Evolutionary conservation across 2,329 filamentous ascomycete species (phyloP).

Genomic region (Torrubiella hemipterigena): DNA sequence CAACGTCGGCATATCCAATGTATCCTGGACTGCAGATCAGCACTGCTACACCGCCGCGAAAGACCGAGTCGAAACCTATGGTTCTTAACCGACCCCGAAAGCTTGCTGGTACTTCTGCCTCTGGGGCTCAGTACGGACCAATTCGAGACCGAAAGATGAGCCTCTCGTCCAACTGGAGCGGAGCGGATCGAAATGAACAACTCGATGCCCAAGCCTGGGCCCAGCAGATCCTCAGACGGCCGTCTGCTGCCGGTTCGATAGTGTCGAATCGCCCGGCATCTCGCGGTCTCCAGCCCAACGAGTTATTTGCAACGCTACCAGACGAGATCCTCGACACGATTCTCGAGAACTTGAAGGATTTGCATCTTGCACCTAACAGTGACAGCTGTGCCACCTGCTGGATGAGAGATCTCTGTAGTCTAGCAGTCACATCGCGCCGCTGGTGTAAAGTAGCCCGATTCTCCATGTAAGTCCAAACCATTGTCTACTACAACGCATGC

Average conservation of each 20-base stretch:
- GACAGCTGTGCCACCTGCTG: conserved; percentile 51
- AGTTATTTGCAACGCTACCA: conserved; percentile 42
- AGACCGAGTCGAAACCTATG: conserved; percentile 9
- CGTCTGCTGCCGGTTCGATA: not conserved
- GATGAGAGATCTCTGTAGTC: conserved; percentile 46
- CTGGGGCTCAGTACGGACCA: too few relatives aligned
- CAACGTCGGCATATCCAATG: conserved; percentile 12
- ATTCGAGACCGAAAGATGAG: too few relatives aligned
- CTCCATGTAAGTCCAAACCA: conserved; percentile 31
- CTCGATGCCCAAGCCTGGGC: too few relatives aligned
- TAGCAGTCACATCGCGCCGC: conserved; percentile 38
- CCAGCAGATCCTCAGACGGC: too few relatives aligned
- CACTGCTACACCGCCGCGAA: conserved; percentile 8
- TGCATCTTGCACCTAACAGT: conserved; percentile 35
- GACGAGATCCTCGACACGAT: conserved; percentile 47
- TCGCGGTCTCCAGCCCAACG: conserved; percentile 26
- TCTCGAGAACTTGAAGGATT: conserved; percentile 37
- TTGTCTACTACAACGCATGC: not conserved
- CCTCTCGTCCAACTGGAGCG: too few relatives aligned
- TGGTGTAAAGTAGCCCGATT: conserved; percentile 37
- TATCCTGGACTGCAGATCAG: conserved; percentile 20
- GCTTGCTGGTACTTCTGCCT: conserved; percentile 17
- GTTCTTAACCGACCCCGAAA: conserved; percentile 24
- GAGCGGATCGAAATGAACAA: too few relatives aligned
- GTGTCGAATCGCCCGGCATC: conserved; percentile 12